Percentiles rank a stretch among this genome's conserved stretches.
Evolutionary conservation across 179 eudicot species (phyloP).

Genomic region (Corrigiola litoralis): DNA sequence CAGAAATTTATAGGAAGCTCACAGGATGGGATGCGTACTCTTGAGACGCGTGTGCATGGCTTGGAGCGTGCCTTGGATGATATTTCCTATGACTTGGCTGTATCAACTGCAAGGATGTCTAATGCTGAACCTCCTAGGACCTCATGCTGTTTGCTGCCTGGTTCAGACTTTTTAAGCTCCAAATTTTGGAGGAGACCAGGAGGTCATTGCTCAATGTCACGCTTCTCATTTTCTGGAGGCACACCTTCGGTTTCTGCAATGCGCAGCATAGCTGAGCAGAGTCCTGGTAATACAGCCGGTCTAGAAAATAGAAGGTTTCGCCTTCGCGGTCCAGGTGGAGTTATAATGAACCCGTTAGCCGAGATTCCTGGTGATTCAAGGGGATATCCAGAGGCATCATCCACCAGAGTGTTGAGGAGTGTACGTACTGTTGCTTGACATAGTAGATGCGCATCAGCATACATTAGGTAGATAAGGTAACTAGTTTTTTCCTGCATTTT

Average conservation of each 20-base stretch:
- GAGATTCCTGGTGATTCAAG: constrained; percentile 33
- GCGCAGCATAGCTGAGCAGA: constrained; percentile 22
- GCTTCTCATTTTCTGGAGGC: constrained; percentile 33
- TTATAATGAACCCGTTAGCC: constrained; percentile 77
- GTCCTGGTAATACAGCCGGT: constrained; percentile 26
- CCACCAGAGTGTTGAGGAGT: constrained; percentile 28
- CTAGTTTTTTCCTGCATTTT: neutral
- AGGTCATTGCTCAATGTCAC: constrained; percentile 38
- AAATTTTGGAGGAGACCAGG: constrained; percentile 75
- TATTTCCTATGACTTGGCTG: constrained; percentile 79
- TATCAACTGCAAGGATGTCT: constrained; percentile 72
- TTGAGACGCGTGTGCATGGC: constrained; percentile 89
- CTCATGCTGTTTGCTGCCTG: constrained; percentile 72
- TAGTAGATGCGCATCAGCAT: constrained; percentile 1
- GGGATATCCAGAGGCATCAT: constrained; percentile 38
- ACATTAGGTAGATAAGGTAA: constrained; percentile 16
- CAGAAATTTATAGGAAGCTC: constrained; percentile 90
- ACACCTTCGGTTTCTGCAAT: constrained; percentile 26
- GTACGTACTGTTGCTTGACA: constrained; percentile 31
- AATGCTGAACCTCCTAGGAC: constrained; percentile 42
- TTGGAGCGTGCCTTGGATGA: constrained; percentile 75
- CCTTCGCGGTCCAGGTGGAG: constrained; percentile 35
- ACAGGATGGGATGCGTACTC: constrained; percentile 66
- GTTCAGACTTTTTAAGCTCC: constrained; percentile 71
- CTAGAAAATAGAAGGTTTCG: constrained; percentile 42